Conservation (phyloP, 805 yeast species). For the Barnettozyma sucrosica region DNA sequence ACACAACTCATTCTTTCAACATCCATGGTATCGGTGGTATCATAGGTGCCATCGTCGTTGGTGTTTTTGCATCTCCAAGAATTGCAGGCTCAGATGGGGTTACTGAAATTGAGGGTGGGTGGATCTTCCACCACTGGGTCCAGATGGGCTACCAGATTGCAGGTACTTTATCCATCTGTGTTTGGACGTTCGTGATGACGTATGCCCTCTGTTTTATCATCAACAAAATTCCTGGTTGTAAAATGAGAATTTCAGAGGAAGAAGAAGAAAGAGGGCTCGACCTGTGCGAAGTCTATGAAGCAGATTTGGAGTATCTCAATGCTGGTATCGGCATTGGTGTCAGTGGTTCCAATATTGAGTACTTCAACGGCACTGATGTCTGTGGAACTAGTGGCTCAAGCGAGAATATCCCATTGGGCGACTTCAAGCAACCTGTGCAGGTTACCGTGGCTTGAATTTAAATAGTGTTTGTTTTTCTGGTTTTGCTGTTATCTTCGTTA, state of each 20-base stretch:
- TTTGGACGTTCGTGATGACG: conserved; percentile 42
- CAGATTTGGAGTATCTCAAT: conserved; percentile 30
- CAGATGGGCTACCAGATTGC: conserved; percentile 90
- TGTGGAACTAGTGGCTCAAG: conserved; percentile 1
- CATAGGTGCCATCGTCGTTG: conserved; percentile 80
- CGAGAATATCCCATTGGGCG: conserved; percentile 7
- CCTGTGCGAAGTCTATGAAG: conserved; percentile 44
- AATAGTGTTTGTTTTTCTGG: neutral
- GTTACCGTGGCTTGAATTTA: neutral
- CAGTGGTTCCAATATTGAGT: conserved; percentile 12
- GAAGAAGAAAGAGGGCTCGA: conserved; percentile 50
- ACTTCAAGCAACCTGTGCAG: conserved; percentile 7
- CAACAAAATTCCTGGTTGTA: conserved; percentile 45
- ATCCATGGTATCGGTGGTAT: conserved; percentile 98
- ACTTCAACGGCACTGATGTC: conserved; percentile 9
- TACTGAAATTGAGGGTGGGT: conserved; percentile 84
- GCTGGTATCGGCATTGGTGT: neutral
- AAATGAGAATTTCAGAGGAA: conserved; percentile 39
- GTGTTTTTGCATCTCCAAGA: conserved; percentile 75
- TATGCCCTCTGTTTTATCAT: conserved; percentile 39
- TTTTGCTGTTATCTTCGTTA: neutral
- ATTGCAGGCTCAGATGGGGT: conserved; percentile 87
- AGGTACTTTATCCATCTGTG: conserved; percentile 32
- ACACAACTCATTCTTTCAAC: conserved; percentile 87
- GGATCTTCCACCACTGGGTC: conserved; percentile 86